Conservation (phyloP, 2,329 filamentous ascomycete species). For the Karstenula rhodostoma region DNA sequence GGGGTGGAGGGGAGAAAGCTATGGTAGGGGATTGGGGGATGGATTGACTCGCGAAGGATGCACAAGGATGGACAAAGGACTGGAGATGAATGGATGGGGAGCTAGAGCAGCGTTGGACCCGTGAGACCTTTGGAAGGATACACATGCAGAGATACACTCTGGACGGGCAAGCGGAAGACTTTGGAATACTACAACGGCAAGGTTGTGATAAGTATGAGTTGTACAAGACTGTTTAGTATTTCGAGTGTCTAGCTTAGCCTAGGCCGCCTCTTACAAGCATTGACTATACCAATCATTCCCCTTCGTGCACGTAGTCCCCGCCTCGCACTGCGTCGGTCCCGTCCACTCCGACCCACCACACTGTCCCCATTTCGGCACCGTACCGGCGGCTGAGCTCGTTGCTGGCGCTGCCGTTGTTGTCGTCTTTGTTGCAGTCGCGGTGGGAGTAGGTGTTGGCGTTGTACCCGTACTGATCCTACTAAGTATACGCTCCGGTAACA, state of each 20-base stretch:
- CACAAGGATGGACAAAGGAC: too few relatives aligned
- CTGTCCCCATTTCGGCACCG: constrained; percentile 30
- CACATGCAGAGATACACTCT: not conserved
- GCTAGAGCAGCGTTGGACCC: not conserved
- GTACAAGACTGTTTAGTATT: not conserved
- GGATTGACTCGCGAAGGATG: too few relatives aligned
- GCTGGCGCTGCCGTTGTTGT: constrained; percentile 3
- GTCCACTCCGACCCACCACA: constrained; percentile 32
- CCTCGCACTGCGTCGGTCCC: constrained; percentile 18
- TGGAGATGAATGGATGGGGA: not conserved
- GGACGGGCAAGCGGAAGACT: not conserved
- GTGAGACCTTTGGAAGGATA: not conserved
- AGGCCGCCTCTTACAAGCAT: constrained; percentile 17
- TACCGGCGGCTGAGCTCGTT: constrained; percentile 9
- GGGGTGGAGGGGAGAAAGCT: too few relatives aligned
- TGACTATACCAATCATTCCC: constrained; percentile 24
- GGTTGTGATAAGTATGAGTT: not conserved
- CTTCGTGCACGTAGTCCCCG: constrained; percentile 22
- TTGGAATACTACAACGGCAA: not conserved
- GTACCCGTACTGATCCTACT: not conserved
- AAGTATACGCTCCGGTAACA: not conserved
- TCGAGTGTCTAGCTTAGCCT: not conserved
- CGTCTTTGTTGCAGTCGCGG: not conserved
- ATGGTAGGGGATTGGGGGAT: too few relatives aligned
- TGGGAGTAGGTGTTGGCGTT: constrained; percentile 4